Evolutionary conservation across 2,329 filamentous ascomycete genomes (phyloP), one percentile per base, ranked within the genome.

Genomic region (Sclerotinia borealis): DNA sequence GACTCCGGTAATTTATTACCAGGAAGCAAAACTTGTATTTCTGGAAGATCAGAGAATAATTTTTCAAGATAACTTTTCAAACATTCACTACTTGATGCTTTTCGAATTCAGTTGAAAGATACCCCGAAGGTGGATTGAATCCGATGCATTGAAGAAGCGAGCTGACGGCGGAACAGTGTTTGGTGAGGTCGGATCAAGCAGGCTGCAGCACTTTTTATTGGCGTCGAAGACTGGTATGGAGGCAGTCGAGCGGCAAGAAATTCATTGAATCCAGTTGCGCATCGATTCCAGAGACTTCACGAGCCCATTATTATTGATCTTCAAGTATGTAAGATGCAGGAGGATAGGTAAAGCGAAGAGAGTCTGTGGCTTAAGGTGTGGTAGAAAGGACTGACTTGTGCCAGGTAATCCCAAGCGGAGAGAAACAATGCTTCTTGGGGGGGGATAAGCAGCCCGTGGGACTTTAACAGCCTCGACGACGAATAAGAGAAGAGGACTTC

Each of bases 401-500:
- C 60, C 27, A 70, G 70, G 67, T 69, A 70, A 70, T 72, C 70
- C 64, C 63, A 68, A 64, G 69, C 68, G 68, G 64, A 69, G 66
- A 67, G 61, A 61, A 68, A 56, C 63, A 63, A 47, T 62, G 50
- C 64, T 68, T 67, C 60, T 63, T 66, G 48, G 54, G 54, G 65
- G 65, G 29, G 64, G 64, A 70, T 68, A 70, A 69, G 69, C 66
- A 68, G 64, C 64, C 65, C 64, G 68, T 68, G 65, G 68, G 64
- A 65, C 68, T 68, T 67, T 45, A 69, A 69, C 64, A 68, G 62
- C 54, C 50, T 64, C 41, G 59, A 68, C 36, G 61, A 64, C 72
- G 69, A 73, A 72, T 72, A 62, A 59, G 65, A 68, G 54, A 52
- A 39, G 61, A 63, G 62, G 56, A 59, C 64, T 66, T 64, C 65